These are phyloP conservation scores for Ophiostoma sp. DNA, from an alignment of 2,329 filamentous ascomycete genomes.

Conservation along the genomic window DNA sequence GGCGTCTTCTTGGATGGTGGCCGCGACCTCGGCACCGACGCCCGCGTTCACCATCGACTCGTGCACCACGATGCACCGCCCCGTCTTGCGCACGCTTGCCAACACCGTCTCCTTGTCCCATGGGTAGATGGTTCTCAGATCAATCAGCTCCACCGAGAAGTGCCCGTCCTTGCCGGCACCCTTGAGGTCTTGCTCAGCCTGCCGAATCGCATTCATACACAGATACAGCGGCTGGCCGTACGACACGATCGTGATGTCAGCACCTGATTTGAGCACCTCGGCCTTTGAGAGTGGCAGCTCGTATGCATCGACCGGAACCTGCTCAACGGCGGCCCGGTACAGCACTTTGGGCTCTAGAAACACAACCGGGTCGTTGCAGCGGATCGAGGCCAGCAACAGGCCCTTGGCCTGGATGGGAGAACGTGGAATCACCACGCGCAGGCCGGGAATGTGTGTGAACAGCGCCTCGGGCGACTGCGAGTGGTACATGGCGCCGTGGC, in stretches of 20 bases:
- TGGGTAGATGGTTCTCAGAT: slow-evolving; percentile 81
- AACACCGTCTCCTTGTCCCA: slow-evolving; percentile 83
- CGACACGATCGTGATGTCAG: slow-evolving; percentile 75
- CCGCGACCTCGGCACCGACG: slow-evolving; percentile 82
- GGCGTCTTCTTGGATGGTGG: slow-evolving; percentile 73
- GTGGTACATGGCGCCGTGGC: slow-evolving; percentile 82
- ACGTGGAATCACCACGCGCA: slow-evolving; percentile 79
- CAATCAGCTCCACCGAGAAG: slow-evolving; percentile 76
- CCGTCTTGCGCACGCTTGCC: slow-evolving; percentile 79
- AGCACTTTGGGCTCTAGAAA: slow-evolving; percentile 95
- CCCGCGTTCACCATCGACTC: slow-evolving; percentile 89
- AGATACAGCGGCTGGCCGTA: slow-evolving; percentile 88
- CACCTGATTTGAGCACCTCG: slow-evolving; percentile 74
- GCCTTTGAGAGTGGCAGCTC: slow-evolving; percentile 81
- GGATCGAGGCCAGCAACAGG: slow-evolving; percentile 69
- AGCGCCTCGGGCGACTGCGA: slow-evolving; percentile 84
- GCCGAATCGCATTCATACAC: slow-evolving; percentile 69
- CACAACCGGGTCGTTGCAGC: slow-evolving; percentile 77
- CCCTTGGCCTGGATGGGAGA: slow-evolving; percentile 87
- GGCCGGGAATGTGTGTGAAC: slow-evolving; percentile 80
- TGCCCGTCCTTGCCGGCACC: slow-evolving; percentile 50
- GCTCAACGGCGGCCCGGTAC: slow-evolving; percentile 85
- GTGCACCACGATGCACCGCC: slow-evolving; percentile 80
- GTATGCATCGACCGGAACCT: slow-evolving; percentile 76
- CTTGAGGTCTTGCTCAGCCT: slow-evolving; percentile 63